Conservation (phyloP, 2,329 filamentous ascomycete genomes). For the Lizonia empirigonia region DNA sequence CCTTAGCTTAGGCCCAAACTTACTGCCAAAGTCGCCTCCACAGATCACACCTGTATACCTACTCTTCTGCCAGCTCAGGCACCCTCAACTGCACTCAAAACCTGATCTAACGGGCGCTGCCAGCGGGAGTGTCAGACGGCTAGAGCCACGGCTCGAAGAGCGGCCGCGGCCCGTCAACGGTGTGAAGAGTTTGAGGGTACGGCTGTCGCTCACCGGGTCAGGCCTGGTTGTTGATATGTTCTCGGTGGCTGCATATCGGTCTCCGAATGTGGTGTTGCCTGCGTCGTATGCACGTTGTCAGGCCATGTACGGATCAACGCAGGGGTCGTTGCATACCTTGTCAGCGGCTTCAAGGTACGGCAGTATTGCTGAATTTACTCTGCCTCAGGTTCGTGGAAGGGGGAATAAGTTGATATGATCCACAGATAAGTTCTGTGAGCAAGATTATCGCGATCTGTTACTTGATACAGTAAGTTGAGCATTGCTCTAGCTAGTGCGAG, state of each 20-base stretch:
- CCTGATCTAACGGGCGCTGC: constrained; percentile 16
- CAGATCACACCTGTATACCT: neutral
- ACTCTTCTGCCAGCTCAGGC: neutral
- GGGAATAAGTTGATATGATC: too few relatives aligned
- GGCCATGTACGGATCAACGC: constrained; percentile 10
- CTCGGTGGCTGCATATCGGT: constrained; percentile 1
- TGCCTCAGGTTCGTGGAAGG: too few relatives aligned
- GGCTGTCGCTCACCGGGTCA: neutral
- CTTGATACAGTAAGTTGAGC: neutral
- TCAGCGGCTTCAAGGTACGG: neutral
- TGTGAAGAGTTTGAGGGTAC: constrained; percentile 7
- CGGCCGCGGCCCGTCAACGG: constrained; percentile 29
- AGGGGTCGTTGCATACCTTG: constrained; percentile 1
- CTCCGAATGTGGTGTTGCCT: constrained; percentile 15
- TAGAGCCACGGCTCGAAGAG: constrained; percentile 14
- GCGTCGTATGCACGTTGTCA: constrained; percentile 10
- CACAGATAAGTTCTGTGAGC: too few relatives aligned
- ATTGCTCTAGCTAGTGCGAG: neutral
- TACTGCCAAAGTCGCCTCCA: neutral
- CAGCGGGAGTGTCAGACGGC: constrained; percentile 20
- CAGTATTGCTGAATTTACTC: neutral
- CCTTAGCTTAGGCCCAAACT: too few relatives aligned
- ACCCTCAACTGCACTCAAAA: neutral
- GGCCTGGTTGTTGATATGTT: constrained; percentile 3
- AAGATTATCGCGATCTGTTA: neutral